Percentiles rank a stretch among this genome's conserved stretches.
These are phyloP conservation scores for Tuber microsphaerosporum DNA, from an alignment of 495 filamentous ascomycete species.

Conservation along the genomic window DNA sequence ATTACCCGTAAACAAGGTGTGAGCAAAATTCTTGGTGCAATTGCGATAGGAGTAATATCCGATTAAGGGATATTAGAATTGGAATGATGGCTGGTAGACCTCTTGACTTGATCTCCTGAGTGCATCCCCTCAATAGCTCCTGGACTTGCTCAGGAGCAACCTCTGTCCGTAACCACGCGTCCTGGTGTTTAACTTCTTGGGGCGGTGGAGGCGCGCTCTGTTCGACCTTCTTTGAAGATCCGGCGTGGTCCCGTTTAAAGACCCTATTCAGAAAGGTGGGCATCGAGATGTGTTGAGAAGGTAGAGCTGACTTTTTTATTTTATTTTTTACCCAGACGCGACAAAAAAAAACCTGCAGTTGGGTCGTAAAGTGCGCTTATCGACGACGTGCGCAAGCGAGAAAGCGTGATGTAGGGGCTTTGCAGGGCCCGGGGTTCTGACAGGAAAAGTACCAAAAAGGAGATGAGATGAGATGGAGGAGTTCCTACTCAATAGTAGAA, in stretches of 20 bases:
- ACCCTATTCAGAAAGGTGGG: slow-evolving; percentile 41
- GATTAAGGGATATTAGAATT: slow-evolving; percentile 12
- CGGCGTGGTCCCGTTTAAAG: slow-evolving; percentile 34
- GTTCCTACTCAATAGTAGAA: slow-evolving; percentile 11
- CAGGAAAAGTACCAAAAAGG: slow-evolving; percentile 24
- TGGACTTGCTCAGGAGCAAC: slow-evolving; percentile 87
- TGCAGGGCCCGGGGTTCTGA: slow-evolving; percentile 8
- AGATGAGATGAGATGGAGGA: slow-evolving; percentile 39
- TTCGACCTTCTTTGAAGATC: slow-evolving; percentile 21
- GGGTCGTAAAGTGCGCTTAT: slow-evolving; percentile 36
- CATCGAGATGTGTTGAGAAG: slow-evolving; percentile 32
- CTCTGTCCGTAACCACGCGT: slow-evolving; percentile 79
- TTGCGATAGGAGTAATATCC: slow-evolving; percentile 3
- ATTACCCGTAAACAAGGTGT: slow-evolving; percentile 21
- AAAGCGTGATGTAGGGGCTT: slow-evolving; percentile 30
- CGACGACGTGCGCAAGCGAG: slow-evolving; percentile 37
- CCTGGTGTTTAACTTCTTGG: slow-evolving; percentile 58
- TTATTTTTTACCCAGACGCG: slow-evolving; percentile 16
- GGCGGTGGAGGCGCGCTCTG: slow-evolving; percentile 46
- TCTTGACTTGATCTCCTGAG: slow-evolving; percentile 85
- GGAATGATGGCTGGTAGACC: slow-evolving; percentile 53
- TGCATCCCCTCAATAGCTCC: slow-evolving; percentile 74
- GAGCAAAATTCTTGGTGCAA: slow-evolving; percentile 20
- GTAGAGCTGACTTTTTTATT: not conserved
- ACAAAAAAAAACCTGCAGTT: slow-evolving; percentile 38